A percentile compares a stretch with the other conserved stretches of the same genome.
Conservation (phyloP, 768 basidiomycete species). For the Exidia glandulosa region DNA sequence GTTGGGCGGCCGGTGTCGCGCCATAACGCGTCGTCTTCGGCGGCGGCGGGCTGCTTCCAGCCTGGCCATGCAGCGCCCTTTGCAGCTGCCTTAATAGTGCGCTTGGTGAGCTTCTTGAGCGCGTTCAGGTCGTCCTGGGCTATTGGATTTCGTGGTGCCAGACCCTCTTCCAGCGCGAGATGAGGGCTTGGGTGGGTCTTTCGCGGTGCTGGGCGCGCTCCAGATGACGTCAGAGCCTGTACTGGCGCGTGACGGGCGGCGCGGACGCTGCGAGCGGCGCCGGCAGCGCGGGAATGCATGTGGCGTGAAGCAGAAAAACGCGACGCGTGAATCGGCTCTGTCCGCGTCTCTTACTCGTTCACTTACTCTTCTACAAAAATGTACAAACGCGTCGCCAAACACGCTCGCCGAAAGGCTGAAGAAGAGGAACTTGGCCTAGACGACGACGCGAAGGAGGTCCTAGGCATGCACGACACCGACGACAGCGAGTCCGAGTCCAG, state of each 20-base stretch:
- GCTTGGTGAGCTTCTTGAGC: neutral
- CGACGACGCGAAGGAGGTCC: constrained; percentile 47
- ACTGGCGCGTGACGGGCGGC: neutral
- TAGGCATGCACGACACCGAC: constrained; percentile 65
- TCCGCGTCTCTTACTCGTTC: neutral
- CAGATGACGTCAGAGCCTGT: too few relatives aligned
- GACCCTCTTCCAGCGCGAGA: neutral
- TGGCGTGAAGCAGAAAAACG: neutral
- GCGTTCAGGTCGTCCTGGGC: neutral
- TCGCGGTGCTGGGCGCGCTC: too few relatives aligned
- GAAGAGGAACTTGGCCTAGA: constrained; percentile 57
- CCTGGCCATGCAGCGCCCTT: neutral
- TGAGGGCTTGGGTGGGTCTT: neutral
- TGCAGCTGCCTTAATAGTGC: neutral
- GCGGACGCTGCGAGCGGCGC: too few relatives aligned
- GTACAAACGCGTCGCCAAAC: constrained; percentile 74
- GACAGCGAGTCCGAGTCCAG: constrained; percentile 53
- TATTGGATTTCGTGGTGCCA: neutral
- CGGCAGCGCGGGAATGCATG: neutral
- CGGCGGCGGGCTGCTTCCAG: neutral
- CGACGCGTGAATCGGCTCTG: neutral
- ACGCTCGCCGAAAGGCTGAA: constrained; percentile 45
- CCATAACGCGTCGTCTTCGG: neutral
- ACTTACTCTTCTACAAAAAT: constrained; percentile 32
- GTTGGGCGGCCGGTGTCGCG: neutral